These are phyloP conservation scores for Singerocomus inundabilis DNA, from an alignment of 1,284 basidiomycete genomes.

Conservation along the genomic window DNA sequence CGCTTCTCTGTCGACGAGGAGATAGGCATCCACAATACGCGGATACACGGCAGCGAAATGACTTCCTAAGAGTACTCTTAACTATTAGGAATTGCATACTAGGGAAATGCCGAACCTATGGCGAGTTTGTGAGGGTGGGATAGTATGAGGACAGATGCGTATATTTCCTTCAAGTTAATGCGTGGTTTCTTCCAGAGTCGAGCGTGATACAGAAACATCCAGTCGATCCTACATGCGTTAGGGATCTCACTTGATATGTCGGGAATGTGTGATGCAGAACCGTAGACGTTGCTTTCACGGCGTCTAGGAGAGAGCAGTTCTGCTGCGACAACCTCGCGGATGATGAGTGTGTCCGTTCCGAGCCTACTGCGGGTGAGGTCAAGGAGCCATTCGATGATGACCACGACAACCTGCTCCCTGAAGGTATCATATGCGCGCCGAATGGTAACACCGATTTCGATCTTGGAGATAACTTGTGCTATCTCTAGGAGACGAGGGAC, in stretches of 20 bases:
- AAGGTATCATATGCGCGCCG: conserved; percentile 88
- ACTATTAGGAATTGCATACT: background rate
- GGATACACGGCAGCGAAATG: conserved; percentile 86
- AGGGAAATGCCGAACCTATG: conserved; percentile 52
- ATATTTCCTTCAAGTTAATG: conserved; percentile 77
- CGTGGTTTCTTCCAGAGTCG: conserved; percentile 84
- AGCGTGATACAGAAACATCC: conserved; percentile 76
- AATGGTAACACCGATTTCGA: conserved; percentile 91
- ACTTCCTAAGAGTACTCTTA: conserved; percentile 50
- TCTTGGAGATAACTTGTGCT: conserved; percentile 79
- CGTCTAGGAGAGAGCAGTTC: conserved; percentile 67
- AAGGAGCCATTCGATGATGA: conserved; percentile 83
- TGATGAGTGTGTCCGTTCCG: conserved; percentile 61
- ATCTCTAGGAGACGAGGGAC: conserved; percentile 72
- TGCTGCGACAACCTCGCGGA: conserved; percentile 70
- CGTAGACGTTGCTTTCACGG: conserved; percentile 42
- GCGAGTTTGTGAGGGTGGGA: conserved; percentile 75
- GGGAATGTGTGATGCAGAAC: conserved; percentile 35
- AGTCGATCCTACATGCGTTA: conserved; percentile 65
- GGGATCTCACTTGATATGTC: conserved; percentile 50
- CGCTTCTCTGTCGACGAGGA: conserved; percentile 87
- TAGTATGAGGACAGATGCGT: conserved; percentile 74
- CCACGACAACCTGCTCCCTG: conserved; percentile 81
- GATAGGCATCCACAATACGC: conserved; percentile 85
- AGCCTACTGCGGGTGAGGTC: conserved; percentile 77